These are phyloP conservation scores for Lichenothelia convexa DNA, from an alignment of 495 filamentous ascomycete species.

Conservation along the genomic window DNA sequence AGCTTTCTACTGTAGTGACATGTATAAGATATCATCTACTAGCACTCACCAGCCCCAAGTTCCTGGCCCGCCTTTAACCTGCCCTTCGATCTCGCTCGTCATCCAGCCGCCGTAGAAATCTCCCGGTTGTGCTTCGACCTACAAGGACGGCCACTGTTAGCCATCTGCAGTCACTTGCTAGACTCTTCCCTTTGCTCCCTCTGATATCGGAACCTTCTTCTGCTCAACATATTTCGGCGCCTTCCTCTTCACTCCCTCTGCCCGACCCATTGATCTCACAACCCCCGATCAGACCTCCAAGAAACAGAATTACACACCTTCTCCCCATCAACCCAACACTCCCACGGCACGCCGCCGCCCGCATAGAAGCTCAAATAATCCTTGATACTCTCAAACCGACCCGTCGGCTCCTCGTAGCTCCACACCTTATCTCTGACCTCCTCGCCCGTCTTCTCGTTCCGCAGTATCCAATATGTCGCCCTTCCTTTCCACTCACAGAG, in stretches of 20 bases:
- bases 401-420: conserved; percentile 33
- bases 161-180: too few species aligned
- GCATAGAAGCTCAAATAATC: conserved; percentile 34
- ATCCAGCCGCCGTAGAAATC: conserved; percentile 44
- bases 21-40: too few species aligned
- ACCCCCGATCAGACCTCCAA: too few species aligned
- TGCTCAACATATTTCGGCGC: too few species aligned
- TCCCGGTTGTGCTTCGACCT: conserved; percentile 34
- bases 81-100: conserved; percentile 35
- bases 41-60: conserved; percentile 27
- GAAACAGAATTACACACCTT: too few species aligned
- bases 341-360: conserved; percentile 39
- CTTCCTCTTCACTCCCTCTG: too few species aligned
- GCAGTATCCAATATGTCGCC: conserved; percentile 30
- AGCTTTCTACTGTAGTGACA: too few species aligned
- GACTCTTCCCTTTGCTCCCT: too few species aligned
- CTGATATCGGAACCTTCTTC: too few species aligned
- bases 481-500: conserved; percentile 40
- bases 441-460: conserved; percentile 19
- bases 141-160: too few species aligned
- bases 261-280: too few species aligned
- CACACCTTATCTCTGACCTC: conserved; percentile 31
- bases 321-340: conserved; percentile 43
- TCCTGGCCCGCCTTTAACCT: conserved; percentile 32
- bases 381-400: conserved; percentile 29